phyloP scores from a whole-genome alignment of 1,284 basidiomycete species.

The Amylostereum chailletii region DNA sequence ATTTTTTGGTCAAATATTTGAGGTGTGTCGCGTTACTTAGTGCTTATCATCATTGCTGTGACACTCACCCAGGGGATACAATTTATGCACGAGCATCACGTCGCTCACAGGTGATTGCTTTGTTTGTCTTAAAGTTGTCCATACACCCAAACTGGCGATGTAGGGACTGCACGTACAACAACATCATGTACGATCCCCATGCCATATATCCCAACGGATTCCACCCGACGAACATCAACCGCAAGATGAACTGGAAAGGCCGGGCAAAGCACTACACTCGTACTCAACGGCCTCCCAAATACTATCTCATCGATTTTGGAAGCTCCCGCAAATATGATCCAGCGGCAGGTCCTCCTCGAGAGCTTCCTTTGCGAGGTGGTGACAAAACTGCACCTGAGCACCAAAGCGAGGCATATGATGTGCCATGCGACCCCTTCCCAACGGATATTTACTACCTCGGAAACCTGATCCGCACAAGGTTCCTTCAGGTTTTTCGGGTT shows the following conservation, averaged over 20 bases:
- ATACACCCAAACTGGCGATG: conserved; percentile 6
- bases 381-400: conserved; percentile 19
- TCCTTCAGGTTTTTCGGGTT: conserved; percentile 18
- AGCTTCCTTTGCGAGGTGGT: conserved; percentile 12
- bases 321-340: conserved; percentile 19
- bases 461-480: conserved; percentile 19
- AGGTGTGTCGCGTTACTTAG: conserved; percentile 17
- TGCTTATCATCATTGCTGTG: not conserved
- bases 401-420: conserved; percentile 8
- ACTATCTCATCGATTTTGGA: conserved; percentile 24
- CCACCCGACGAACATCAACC: conserved; percentile 15
- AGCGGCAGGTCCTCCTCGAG: conserved; percentile 7
- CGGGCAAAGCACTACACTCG: conserved; percentile 16
- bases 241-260: conserved; percentile 9
- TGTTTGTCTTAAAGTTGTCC: too few relatives aligned
- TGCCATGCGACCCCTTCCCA: conserved; percentile 22
- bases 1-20: conserved; percentile 22
- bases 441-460: conserved; percentile 29
- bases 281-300: conserved; percentile 17
- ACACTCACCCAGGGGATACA: conserved; percentile 22
- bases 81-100: conserved; percentile 27
- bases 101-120: conserved; percentile 28
- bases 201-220: conserved; percentile 17
- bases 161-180: conserved; percentile 27
- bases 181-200: conserved; percentile 28